Evolutionary conservation across 441 rosid species (phyloP).

Genomic region (Brassica balearica): DNA sequence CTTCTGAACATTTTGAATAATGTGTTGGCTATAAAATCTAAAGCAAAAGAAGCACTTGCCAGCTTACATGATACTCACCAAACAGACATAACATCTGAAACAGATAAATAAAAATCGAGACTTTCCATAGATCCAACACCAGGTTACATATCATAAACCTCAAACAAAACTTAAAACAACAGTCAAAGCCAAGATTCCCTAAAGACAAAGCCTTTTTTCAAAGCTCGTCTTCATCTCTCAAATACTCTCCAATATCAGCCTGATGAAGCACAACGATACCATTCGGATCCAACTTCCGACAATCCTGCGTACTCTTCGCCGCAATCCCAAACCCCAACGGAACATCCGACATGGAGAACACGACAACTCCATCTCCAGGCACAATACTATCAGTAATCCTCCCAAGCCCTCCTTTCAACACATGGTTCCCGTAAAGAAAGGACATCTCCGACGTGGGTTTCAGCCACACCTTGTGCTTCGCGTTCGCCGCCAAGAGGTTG

Average conservation of each 20-base stretch:
- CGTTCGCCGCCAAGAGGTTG: constrained; percentile 68
- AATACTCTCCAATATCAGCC: constrained; percentile 86
- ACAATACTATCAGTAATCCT: constrained; percentile 83
- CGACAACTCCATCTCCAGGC: constrained; percentile 85
- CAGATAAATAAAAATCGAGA: constrained; percentile 18
- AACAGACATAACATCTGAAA: constrained; percentile 9
- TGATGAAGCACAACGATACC: constrained; percentile 89
- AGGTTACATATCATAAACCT: constrained; percentile 24
- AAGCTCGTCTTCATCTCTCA: constrained; percentile 93
- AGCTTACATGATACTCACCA: background rate
- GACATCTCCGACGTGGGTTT: constrained; percentile 97
- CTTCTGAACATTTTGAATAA: too few species aligned
- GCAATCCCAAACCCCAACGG: constrained; percentile 90
- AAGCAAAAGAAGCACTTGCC: background rate
- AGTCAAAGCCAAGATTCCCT: background rate
- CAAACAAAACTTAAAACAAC: constrained; percentile 21
- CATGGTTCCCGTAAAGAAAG: constrained; percentile 90
- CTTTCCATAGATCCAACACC: constrained; percentile 29
- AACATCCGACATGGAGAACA: constrained; percentile 88
- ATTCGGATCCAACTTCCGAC: constrained; percentile 87
- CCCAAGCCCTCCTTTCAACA: constrained; percentile 91
- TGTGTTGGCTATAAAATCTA: background rate
- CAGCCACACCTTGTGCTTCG: constrained; percentile 92
- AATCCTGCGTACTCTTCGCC: constrained; percentile 86
- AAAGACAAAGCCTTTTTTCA: constrained; percentile 32